Base-by-base conservation (phyloP, 805 yeast genomes). In the Phaffomyces antillensis region DNA sequence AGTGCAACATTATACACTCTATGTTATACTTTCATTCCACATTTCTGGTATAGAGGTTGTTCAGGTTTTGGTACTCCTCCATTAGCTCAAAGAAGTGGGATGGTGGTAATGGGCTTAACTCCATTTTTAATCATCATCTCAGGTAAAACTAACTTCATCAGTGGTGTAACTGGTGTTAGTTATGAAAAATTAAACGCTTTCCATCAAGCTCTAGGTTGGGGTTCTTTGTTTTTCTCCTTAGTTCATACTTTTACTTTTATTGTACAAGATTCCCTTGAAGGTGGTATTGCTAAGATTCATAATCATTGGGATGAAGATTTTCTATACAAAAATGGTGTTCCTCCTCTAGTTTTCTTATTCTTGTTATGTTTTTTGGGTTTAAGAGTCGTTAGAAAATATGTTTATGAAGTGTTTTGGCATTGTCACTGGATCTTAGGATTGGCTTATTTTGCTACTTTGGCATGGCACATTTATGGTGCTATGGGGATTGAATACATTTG, bases 11-110 rank as follows among this genome's bases (percentile, higher is more conserved):
- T 70, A 33, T 72, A 70, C 50, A 39, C 58, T 7, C 36, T 66
- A 12, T 56, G 64, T 15, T 60, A 59, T 46, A 44, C 60, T 18
- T 66, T 68, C 31, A 54, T 66, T 58, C 81, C 82, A 5, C 76
- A 71, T 43, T 67, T 68, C 40, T 76, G 73, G 70, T 73, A 72
- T 49, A 60, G 81, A 45, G 75, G 61, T 0, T 78, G 83, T 56
- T 31, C 60, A 4, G 78, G 77, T 0, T 77, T 76, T 58, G 83
- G 83, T 2, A 65, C 79, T 4, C 80, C 82, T 17, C 83, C 82
- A 10, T 49, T 77, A 32, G 79, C 78, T 0, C 71, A 73, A 1
- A 59, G 83, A 39, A 63, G 81, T 3, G 83, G 81, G 3, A 48
- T 75, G 31, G 68, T 72, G 70, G 69, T 76, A 0, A 61, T 68